Evolutionary conservation across 768 basidiomycete species (phyloP), one percentile per base, ranked within the genome.

Genomic region (Leccinellum rugosiceps): DNA sequence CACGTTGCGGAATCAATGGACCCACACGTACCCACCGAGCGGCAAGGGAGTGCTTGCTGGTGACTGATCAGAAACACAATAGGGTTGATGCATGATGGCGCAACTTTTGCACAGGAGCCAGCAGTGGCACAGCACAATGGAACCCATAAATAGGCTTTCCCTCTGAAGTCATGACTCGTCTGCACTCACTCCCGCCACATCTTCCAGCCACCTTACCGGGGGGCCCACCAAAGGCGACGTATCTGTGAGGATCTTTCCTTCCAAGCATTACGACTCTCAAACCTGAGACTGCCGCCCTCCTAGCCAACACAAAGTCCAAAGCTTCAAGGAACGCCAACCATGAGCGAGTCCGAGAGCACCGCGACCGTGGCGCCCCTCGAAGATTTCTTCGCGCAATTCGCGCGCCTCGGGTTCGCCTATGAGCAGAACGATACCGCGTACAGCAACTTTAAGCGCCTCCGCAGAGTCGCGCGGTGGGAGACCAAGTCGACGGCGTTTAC

Each of bases 301-400:
- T 19, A 43, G 41, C 19, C 10, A 43, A 43, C 41, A 11, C n/a
- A 43, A 38, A 38, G 8, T 10, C 38, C 17, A 38, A 38, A n/a
- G 38, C 38, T n/a, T n/a, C 38, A 38, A 38, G n/a, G 41, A 43
- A 38, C 35, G 34, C 15, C 34, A 35, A 17, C 34, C 34, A 35
- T 41, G 38, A 41, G n/a, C 38, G 38, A 41, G n/a, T 4, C 2
- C 9, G 41, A 43, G 41, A 43, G n/a, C 41, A 43, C 41, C 10
- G n/a, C 21, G 31, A 15, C 35, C 32, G 57, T 55, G 63, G 57
- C 30, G 9, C 64, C 70, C 17, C 68, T 72, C 50, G 64, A 63
- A 4, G 50, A 46, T 1, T 72, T 72, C 55, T 72, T 70, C 46
- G 62, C 25, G 10, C 59, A 41, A 15, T 70, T 64, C 15, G 57